Conservation (phyloP, 495 filamentous ascomycete genomes). For the Xylaria bambusicola region DNA sequence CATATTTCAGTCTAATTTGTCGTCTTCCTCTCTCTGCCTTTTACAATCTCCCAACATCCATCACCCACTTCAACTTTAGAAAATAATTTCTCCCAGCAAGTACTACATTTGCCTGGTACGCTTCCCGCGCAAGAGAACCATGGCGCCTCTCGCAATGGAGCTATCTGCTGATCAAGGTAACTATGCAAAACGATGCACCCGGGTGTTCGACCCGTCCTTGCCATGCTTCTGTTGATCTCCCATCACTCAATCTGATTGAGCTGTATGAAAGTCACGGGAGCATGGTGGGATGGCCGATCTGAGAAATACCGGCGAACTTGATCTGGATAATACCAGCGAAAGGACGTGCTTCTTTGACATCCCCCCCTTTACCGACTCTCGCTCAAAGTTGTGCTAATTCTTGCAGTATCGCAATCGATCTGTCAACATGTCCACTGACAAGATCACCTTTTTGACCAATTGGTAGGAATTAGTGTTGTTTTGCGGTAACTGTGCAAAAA, state of each 20-base stretch:
- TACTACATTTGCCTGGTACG: slow-evolving; percentile 16
- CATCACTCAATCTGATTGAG: slow-evolving; percentile 2
- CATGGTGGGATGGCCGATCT: slow-evolving; percentile 23
- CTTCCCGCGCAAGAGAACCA: slow-evolving; percentile 19
- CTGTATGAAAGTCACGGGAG: neutral
- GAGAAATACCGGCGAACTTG: slow-evolving; percentile 59
- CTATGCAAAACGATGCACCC: slow-evolving; percentile 50
- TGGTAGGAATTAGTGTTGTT: slow-evolving; percentile 48
- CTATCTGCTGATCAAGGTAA: slow-evolving; percentile 57
- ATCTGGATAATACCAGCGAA: slow-evolving; percentile 86
- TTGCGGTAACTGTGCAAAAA: slow-evolving; percentile 12
- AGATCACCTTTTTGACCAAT: slow-evolving; percentile 75
- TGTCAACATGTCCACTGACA: slow-evolving; percentile 67
- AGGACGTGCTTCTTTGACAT: slow-evolving; percentile 69
- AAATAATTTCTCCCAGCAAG: too few species aligned
- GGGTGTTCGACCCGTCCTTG: slow-evolving; percentile 29
- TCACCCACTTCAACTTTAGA: too few species aligned
- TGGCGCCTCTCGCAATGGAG: slow-evolving; percentile 31
- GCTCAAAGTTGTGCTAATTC: slow-evolving; percentile 35
- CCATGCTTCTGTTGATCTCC: slow-evolving; percentile 1
- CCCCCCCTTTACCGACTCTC: slow-evolving; percentile 35
- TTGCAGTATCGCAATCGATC: slow-evolving; percentile 32
- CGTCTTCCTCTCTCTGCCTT: too few species aligned
- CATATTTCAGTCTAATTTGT: too few species aligned
- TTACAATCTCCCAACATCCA: too few species aligned